These are phyloP conservation scores for Tagetes patula DNA, from an alignment of 129 eudicot species.

Conservation along the genomic window DNA sequence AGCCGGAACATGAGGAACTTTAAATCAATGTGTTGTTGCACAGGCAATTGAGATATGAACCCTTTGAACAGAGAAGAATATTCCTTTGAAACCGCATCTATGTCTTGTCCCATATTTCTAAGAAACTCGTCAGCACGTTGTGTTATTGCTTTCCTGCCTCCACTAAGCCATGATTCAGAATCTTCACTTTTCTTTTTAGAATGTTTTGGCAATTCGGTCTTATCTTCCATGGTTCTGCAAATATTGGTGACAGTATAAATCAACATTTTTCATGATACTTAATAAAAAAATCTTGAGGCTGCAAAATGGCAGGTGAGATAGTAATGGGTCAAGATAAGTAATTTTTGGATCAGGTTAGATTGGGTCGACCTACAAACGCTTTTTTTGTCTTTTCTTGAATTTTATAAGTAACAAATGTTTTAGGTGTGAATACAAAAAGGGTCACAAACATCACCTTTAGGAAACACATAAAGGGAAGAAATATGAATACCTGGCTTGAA, in stretches of 20 bases:
- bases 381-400: not conserved
- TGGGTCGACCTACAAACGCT: not conserved
- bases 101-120: conserved; percentile 65
- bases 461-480: conserved; percentile 10
- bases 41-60: conserved; percentile 82
- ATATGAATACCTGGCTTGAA: conserved; percentile 83
- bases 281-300: not conserved
- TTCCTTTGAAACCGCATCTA: conserved; percentile 68
- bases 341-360: not conserved
- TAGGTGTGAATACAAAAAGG: not conserved
- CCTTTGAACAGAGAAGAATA: conserved; percentile 78
- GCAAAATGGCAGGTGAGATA: not conserved
- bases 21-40: conserved; percentile 84
- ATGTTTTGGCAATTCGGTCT: conserved; percentile 32
- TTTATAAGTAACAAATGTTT: not conserved
- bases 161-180: conserved; percentile 78
- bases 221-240: conserved; percentile 66
- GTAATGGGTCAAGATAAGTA: not conserved
- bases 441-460: not conserved
- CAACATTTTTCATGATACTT: not conserved
- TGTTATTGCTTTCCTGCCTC: conserved; percentile 84
- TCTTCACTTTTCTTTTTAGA: conserved; percentile 54
- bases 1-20: conserved; percentile 93
- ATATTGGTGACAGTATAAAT: conserved; percentile 6
- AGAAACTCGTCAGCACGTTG: conserved; percentile 85